Conservation (phyloP, 345 rosid species). For the Crucihimalaya himalaica region DNA sequence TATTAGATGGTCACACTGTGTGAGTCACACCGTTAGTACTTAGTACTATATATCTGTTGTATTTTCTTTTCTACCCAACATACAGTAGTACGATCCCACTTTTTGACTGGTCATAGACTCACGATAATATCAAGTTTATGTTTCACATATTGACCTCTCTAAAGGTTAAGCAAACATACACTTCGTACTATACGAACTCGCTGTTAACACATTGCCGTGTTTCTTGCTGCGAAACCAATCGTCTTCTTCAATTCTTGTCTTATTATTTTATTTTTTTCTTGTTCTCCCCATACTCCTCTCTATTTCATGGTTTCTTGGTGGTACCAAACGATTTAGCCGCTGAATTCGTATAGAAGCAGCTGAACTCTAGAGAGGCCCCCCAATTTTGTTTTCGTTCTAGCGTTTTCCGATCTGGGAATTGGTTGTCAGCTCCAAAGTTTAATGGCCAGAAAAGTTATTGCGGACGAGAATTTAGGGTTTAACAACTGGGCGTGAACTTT, state of each 20-base stretch:
- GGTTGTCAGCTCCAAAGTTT: not conserved
- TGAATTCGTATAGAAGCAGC: not conserved
- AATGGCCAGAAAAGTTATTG: not conserved
- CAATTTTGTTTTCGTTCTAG: constrained; percentile 4
- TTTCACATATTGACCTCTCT: not conserved
- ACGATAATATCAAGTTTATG: not conserved
- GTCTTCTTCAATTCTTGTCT: not conserved
- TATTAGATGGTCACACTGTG: not conserved
- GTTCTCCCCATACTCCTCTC: not conserved
- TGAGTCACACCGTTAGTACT: not conserved
- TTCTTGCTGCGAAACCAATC: not conserved
- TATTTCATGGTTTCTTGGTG: not conserved
- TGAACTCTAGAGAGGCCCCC: not conserved
- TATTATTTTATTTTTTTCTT: not conserved
- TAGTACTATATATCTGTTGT: too few relatives aligned
- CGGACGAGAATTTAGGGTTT: constrained; percentile 17
- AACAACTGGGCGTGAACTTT: constrained; percentile 25
- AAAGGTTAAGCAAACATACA: not conserved
- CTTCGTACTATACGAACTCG: constrained; percentile 4
- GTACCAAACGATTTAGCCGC: not conserved
- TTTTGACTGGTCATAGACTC: not conserved
- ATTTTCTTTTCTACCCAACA: not conserved
- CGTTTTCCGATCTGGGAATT: constrained; percentile 11
- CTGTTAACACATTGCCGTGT: not conserved
- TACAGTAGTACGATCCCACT: not conserved